A percentile compares a stretch with the other conserved stretches of the same genome.
These are phyloP conservation scores for Pythium oligandrum DNA, from an alignment of 352 stramenopile species.

Conservation along the genomic window DNA sequence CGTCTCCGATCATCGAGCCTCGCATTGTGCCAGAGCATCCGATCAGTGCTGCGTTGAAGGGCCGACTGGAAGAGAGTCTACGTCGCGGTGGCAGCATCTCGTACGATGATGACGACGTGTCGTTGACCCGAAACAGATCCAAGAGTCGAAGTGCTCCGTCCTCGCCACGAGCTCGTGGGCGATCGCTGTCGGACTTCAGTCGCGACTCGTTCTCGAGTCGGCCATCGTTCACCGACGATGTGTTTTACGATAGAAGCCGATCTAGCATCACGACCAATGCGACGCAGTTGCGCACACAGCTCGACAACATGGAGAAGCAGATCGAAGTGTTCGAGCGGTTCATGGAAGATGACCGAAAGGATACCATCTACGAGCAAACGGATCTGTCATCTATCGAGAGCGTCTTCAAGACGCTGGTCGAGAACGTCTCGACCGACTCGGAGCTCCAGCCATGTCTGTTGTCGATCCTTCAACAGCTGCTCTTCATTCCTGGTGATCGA, in stretches of 20 bases:
- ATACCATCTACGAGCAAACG: conserved; percentile 80
- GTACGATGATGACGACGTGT: conserved; percentile 1
- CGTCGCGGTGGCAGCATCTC: conserved; percentile 3
- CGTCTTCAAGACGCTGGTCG: conserved; percentile 57
- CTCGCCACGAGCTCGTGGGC: conserved; percentile 12
- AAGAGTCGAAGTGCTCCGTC: conserved; percentile 13
- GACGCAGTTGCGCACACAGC: conserved; percentile 69
- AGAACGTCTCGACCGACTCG: conserved; percentile 48
- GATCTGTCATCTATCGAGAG: conserved; percentile 68
- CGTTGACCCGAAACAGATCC: not conserved
- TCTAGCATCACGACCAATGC: conserved; percentile 55
- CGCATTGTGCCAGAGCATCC: not conserved
- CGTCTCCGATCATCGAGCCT: not conserved
- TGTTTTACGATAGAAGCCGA: not conserved
- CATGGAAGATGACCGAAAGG: conserved; percentile 84
- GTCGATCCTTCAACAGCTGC: conserved; percentile 79
- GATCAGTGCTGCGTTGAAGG: conserved; percentile 7
- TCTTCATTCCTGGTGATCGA: conserved; percentile 77
- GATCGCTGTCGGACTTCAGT: conserved; percentile 13
- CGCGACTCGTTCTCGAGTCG: conserved; percentile 13
- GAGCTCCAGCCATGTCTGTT: conserved; percentile 69
- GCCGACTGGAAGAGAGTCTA: conserved; percentile 9
- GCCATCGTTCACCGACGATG: conserved; percentile 15
- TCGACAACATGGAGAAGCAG: conserved; percentile 87
- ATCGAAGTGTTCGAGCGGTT: conserved; percentile 87